phyloP scores from a whole-genome alignment of 495 filamentous ascomycete genomes.

The Articulospora tetracladia region DNA sequence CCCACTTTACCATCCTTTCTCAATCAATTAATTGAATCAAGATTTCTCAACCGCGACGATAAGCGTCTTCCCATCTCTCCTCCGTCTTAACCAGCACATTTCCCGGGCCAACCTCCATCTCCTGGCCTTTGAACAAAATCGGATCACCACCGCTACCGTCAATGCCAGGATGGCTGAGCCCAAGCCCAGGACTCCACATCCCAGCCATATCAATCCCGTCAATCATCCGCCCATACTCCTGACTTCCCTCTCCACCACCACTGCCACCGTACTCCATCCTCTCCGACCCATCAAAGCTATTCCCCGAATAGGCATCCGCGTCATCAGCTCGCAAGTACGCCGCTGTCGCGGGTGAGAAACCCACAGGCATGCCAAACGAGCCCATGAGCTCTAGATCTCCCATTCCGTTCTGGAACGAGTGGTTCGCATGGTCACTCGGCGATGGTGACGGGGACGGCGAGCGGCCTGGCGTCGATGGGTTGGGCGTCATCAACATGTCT shows the following conservation, averaged over 20 bases:
- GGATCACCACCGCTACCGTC: background rate
- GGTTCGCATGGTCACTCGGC: background rate
- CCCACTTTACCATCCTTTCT: background rate
- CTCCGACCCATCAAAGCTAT: background rate
- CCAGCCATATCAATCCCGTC: slow-evolving; percentile 2
- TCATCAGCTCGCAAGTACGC: background rate
- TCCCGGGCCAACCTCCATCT: background rate
- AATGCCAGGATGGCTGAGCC: background rate
- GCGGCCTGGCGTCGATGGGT: background rate
- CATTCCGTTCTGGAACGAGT: background rate
- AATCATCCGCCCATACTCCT: background rate
- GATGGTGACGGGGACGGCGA: background rate
- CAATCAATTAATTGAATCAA: background rate
- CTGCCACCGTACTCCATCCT: background rate
- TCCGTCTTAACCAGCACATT: slow-evolving; percentile 22
- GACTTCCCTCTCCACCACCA: background rate
- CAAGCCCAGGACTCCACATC: background rate
- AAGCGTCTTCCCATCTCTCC: slow-evolving; percentile 21
- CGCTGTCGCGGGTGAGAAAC: background rate
- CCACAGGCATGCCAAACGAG: background rate
- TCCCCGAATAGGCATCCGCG: no score
- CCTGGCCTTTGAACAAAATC: background rate
- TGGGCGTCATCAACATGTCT: background rate
- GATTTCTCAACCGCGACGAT: background rate
- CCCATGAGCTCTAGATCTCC: background rate